These are phyloP conservation scores for Saccharomycopsis capsularis DNA, from an alignment of 805 yeast genomes.

Conservation along the genomic window DNA sequence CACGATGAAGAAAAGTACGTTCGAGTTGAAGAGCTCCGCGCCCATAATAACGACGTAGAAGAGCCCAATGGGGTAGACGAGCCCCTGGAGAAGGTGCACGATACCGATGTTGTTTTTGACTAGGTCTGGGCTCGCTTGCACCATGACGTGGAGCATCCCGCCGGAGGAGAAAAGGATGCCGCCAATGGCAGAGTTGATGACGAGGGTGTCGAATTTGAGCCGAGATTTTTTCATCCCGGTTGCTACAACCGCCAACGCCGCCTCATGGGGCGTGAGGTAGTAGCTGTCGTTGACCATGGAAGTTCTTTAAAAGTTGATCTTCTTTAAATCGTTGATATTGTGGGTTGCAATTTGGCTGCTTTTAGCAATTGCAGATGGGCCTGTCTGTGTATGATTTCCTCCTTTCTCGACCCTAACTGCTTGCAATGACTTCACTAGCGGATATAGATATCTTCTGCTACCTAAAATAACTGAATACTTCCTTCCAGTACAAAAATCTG, in stretches of 20 bases:
- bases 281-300: slow-evolving; percentile 40
- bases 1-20: slow-evolving; percentile 62
- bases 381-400: too few relatives aligned
- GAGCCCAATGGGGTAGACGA: slow-evolving; percentile 61
- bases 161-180: slow-evolving; percentile 66
- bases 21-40: slow-evolving; percentile 69
- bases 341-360: too few relatives aligned
- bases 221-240: slow-evolving; percentile 80
- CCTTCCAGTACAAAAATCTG: background rate
- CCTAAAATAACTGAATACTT: too few relatives aligned
- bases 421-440: too few relatives aligned
- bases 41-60: slow-evolving; percentile 73
- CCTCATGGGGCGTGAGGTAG: slow-evolving; percentile 71
- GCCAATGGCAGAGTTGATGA: slow-evolving; percentile 60
- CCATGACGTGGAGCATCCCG: slow-evolving; percentile 58
- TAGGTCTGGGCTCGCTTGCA: slow-evolving; percentile 45
- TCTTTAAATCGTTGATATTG: too few relatives aligned
- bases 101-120: slow-evolving; percentile 43
- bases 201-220: slow-evolving; percentile 50
- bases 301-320: background rate
- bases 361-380: too few relatives aligned
- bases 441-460: too few relatives aligned
- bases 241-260: slow-evolving; percentile 79
- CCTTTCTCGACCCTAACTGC: too few relatives aligned
- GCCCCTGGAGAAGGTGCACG: slow-evolving; percentile 49